Conservation (phyloP, 2,329 filamentous ascomycete species). For the Fusarium sp. region DNA sequence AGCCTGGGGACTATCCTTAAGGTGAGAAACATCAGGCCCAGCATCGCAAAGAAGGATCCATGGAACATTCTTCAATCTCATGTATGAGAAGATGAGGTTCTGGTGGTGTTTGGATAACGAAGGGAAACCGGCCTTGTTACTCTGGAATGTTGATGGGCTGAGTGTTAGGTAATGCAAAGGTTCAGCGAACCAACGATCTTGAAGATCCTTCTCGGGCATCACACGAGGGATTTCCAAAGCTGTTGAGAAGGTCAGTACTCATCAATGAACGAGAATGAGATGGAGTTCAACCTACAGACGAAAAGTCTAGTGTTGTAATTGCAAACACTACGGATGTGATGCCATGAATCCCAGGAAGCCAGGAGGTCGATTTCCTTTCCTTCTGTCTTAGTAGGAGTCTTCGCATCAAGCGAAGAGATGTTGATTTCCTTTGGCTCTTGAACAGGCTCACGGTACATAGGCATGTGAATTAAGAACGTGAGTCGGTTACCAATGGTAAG, state of each 20-base stretch:
- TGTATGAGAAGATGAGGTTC: conserved; percentile 69
- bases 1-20: conserved; percentile 42
- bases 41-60: conserved; percentile 74
- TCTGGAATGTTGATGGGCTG: conserved; percentile 64
- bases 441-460: conserved; percentile 81
- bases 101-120: conserved; percentile 72
- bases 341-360: conserved; percentile 93
- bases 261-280: not conserved
- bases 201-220: conserved; percentile 69
- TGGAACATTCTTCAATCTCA: conserved; percentile 71
- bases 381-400: conserved; percentile 48
- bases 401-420: conserved; percentile 59
- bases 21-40: conserved; percentile 59
- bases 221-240: conserved; percentile 68
- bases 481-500: conserved; percentile 80
- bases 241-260: conserved; percentile 44
- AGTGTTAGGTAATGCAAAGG: conserved; percentile 73
- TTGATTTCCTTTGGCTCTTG: conserved; percentile 64
- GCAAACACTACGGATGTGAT: conserved; percentile 85
- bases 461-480: conserved; percentile 82
- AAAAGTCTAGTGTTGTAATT: conserved; percentile 84
- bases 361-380: conserved; percentile 73
- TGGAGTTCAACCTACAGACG: conserved; percentile 73
- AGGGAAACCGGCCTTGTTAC: conserved; percentile 70
- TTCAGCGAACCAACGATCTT: conserved; percentile 76